Base-by-base conservation (phyloP, 306 rosid genomes). In the Elaeagnus macrophylla region DNA sequence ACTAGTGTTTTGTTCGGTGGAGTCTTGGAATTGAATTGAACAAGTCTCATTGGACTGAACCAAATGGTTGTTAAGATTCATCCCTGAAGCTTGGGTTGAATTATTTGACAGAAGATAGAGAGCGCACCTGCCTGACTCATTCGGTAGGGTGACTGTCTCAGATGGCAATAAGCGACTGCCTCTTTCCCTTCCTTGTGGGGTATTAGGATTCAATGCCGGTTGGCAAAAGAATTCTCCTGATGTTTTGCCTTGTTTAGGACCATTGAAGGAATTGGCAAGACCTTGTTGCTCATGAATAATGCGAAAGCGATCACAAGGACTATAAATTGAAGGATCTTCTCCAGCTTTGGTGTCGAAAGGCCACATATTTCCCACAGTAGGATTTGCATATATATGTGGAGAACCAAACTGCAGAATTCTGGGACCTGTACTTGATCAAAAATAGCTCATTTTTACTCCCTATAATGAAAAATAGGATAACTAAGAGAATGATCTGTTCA, bases 71-170 rank as follows among this genome's bases (percentile, higher is more conserved):
- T 45, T 62, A 53, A 52, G 56, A 41, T 75, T 72, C 16, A 69
- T 50, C 47, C 70, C 79, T 15, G 83, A 43, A 51, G 53, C 65
- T 67, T 81, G 93, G 32, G 81, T 41, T 52, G 77, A 79, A 65
- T 71, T 68, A 60, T 83, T 76, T 89, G 97, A 89, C 97, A 89
- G 97, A 85, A 89, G 97, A 89, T 82, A 89, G 97, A 89, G 97
- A 82, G 97, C 95, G 82, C 93, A 76, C 67, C 86, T 82, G 71
- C 88, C 80, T 1, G 95, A 67, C 53, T 12, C 49, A 57, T 45
- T 46, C 67, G 52, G 66, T 72, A 72, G 52, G 32, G 32, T 25
- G 32, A 5, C 32, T 25, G 32, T 25, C 32, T 25, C 32, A 25
- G 32, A 25, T 25, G 32, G 4, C 32, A 25, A 25, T 25, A 25